Evolutionary conservation across 108 stramenopile genomes (phyloP), one percentile per base, ranked within the genome.

Genomic region (Cyclotella atomus): DNA sequence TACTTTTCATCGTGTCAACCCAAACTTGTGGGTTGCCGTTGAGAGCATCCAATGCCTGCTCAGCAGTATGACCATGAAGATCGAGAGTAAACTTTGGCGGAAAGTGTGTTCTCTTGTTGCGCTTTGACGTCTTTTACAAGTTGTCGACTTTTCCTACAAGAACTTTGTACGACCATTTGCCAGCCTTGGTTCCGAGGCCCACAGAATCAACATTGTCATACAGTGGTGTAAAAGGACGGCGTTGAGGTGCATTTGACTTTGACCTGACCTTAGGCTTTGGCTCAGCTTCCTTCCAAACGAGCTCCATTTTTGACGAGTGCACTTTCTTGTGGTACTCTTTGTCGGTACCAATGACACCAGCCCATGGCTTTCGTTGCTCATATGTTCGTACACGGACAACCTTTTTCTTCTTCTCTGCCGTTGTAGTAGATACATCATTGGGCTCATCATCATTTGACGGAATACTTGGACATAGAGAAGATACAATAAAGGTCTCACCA

Each of bases 231-330:
- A n/a, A n/a, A 2, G 7, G 14, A 14, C 38, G 10, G 16, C 12
- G 15, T n/a, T 8, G 2, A 23, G 60, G 23, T 43, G 38, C 43
- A 24, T 12, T 21, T 21, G 38, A 8, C 38, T 61, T 61, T 20
- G 35, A 30, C 30, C 30, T 57, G 28, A 9, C 36, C 43, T 61
- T 61, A 0, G 60, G 60, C 9, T 19, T 61, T 23, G 60, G 60
- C 12, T 61, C 38, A 16, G 41, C 60, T 24, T 61, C 60, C 24
- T 61, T 21, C 0, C 17, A 43, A 21, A 61, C 30, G 1, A 30
- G 1, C 1, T 12, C 29, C n/a, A 57, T 30, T 30, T 19, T 30
- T 57, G 29, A 10, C 32, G 56, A 57, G 20, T 57, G 56, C 30
- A 12, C 32, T n/a, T 30, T 19, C 12, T 3, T 30, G 34, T 57